Evolutionary conservation across 441 rosid species (phyloP), one percentile per base, ranked within the genome.

Genomic region (Populus hybrid): DNA sequence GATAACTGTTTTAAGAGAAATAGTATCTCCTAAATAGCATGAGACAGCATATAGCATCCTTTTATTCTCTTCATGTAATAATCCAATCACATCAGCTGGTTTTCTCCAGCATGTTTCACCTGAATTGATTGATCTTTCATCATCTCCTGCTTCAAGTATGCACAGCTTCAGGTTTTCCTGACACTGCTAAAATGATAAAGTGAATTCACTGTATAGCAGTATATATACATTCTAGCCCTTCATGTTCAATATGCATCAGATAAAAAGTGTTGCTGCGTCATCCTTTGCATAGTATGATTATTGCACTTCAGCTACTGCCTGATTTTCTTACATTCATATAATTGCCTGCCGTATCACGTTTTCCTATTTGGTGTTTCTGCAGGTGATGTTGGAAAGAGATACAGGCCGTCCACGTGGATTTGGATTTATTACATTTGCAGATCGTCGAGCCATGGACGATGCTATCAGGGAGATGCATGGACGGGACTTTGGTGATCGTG

Each of bases 341-440:
- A 29, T 24, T 77, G 76, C 82, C 56, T 76, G 1, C 10, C 76
- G 82, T 68, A 74, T 83, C 82, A 80, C 28, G 82, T 72, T 84
- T 87, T 81, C 76, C 73, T 78, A 68, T 85, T 24, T 86, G 83
- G 81, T 86, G 72, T 89, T 77, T 64, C 71, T 90, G 82, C 81
- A 94, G 99, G 90, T 96, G 77, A 94, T 96, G 98, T 68, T 92
- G 91, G 99, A 94, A 85, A 94, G 97, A 83, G 98, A 94, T 76
- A 91, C 95, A 3, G 97, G 97, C 33, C 97, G 98, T 73, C 91
- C 98, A 65, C 97, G 97, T 53, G 99, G 99, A 72, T 96, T 96
- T 77, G 99, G 99, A 75, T 96, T 96, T 80, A 89, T 96, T 35
- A 96, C 99, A n/a, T 96, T 85, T 83, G 76, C 97, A 5, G 99